phyloP scores from a whole-genome alignment of 2,329 filamentous ascomycete species.

The Massarina eburnea region DNA sequence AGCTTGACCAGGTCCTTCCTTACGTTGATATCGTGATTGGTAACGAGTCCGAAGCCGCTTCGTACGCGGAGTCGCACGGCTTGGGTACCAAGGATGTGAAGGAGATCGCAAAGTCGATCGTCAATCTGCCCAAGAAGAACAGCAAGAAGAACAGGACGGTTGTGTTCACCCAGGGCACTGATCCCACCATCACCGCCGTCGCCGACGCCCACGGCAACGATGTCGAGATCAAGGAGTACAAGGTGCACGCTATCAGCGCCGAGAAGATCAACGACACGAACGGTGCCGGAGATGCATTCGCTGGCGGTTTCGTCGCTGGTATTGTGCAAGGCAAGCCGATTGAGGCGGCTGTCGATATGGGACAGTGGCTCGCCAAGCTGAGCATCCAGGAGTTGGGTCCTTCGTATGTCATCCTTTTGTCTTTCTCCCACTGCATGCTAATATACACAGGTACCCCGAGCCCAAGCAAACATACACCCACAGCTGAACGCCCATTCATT shows the following conservation, averaged over 20 bases:
- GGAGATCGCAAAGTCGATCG: slow-evolving; percentile 82
- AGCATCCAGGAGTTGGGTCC: slow-evolving; percentile 95
- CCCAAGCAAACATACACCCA: slow-evolving; percentile 45
- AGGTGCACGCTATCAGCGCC: slow-evolving; percentile 76
- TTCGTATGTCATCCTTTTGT: slow-evolving; percentile 61
- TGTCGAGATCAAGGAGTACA: slow-evolving; percentile 70
- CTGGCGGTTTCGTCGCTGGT: slow-evolving; percentile 89
- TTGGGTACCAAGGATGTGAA: slow-evolving; percentile 74
- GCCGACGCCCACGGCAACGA: slow-evolving; percentile 62
- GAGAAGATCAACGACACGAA: slow-evolving; percentile 92
- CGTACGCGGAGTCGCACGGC: slow-evolving; percentile 81
- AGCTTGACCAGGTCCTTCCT: slow-evolving; percentile 77
- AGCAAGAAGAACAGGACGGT: slow-evolving; percentile 77
- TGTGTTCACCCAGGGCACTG: slow-evolving; percentile 92
- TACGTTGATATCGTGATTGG: slow-evolving; percentile 97
- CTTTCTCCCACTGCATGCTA: too few relatives aligned
- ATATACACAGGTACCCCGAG: slow-evolving; percentile 28
- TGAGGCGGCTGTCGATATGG: slow-evolving; percentile 80
- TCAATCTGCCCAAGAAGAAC: slow-evolving; percentile 91
- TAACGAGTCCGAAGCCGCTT: slow-evolving; percentile 91
- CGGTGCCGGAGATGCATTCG: slow-evolving; percentile 94
- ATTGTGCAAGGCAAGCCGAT: slow-evolving; percentile 82
- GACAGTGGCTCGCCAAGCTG: slow-evolving; percentile 92
- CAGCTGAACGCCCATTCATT: slow-evolving; percentile 30
- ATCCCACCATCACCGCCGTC: slow-evolving; percentile 80